Evolutionary conservation across 2,329 filamentous ascomycete species (phyloP).

Genomic region (Xylaria sp.): DNA sequence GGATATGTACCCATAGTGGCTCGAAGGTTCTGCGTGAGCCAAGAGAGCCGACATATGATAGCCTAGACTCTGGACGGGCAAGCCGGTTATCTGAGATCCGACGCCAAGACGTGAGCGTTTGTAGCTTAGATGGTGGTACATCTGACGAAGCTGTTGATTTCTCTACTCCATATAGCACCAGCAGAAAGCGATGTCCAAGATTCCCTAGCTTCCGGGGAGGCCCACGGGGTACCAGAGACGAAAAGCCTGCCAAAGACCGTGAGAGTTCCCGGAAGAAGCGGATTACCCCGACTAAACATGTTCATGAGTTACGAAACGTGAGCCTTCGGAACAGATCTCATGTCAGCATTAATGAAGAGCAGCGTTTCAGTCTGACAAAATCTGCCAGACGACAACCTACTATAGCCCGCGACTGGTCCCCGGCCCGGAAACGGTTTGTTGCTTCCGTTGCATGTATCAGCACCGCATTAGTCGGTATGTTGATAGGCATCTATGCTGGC

Average conservation of each 20-base stretch:
- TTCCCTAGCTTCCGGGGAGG: conserved; percentile 6
- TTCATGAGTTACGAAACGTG: conserved; percentile 40
- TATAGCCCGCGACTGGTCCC: conserved; percentile 75
- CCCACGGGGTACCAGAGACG: conserved; percentile 8
- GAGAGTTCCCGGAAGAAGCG: conserved; percentile 6
- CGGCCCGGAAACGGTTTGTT: conserved; percentile 69
- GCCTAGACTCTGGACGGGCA: conserved; percentile 5
- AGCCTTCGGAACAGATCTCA: conserved; percentile 58
- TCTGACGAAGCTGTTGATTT: conserved; percentile 40
- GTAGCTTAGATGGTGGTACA: conserved; percentile 40
- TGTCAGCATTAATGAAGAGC: conserved; percentile 57
- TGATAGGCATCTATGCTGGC: conserved; percentile 78
- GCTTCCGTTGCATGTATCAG: conserved; percentile 74
- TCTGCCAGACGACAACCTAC: conserved; percentile 66
- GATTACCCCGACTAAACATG: conserved; percentile 23
- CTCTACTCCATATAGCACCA: conserved; percentile 30
- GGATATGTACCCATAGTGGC: conserved; percentile 34
- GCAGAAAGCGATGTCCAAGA: conserved; percentile 15
- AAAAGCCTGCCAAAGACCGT: conserved; percentile 6
- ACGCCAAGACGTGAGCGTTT: conserved; percentile 33
- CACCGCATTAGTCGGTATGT: conserved; percentile 71
- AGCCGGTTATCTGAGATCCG: conserved; percentile 18
- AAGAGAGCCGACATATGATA: neutral
- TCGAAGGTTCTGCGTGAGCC: conserved; percentile 31
- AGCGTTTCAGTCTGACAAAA: conserved; percentile 58